These are phyloP conservation scores for Puccinia novopanici DNA, from an alignment of 1,284 basidiomycete species.

Conservation along the genomic window DNA sequence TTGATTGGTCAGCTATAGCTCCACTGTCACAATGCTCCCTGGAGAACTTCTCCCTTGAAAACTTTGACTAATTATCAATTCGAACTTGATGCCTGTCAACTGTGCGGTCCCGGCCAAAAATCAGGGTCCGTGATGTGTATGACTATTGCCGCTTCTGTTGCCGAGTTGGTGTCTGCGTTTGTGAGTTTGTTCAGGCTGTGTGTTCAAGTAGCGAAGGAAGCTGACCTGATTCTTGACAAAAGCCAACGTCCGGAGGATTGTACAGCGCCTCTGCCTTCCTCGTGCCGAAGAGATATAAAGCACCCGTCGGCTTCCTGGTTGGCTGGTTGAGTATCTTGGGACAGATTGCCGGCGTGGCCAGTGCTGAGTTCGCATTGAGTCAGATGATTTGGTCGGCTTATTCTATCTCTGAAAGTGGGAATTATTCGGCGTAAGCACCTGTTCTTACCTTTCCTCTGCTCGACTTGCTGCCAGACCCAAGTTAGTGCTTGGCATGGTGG, in stretches of 20 bases:
- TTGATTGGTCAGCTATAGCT: slow-evolving; percentile 32
- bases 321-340: slow-evolving; percentile 77
- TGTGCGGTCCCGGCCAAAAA: not conserved
- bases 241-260: slow-evolving; percentile 78
- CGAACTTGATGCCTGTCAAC: not conserved
- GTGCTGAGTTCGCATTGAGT: slow-evolving; percentile 83
- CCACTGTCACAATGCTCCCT: not conserved
- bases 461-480: not conserved
- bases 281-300: slow-evolving; percentile 70
- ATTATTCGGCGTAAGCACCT: slow-evolving; percentile 59
- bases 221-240: not conserved
- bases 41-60: not conserved
- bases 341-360: slow-evolving; percentile 78
- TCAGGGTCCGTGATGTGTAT: slow-evolving; percentile 39
- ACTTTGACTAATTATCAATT: not conserved
- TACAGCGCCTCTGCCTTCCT: slow-evolving; percentile 76
- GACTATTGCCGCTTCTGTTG: slow-evolving; percentile 22
- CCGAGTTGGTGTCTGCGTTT: slow-evolving; percentile 42
- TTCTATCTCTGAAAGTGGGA: slow-evolving; percentile 56
- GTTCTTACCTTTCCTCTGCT: not conserved
- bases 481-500: not conserved
- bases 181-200: not conserved
- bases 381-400: slow-evolving; percentile 82
- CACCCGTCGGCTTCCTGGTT: slow-evolving; percentile 62
- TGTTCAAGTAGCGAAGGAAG: not conserved